Evolutionary conservation across 2,329 filamentous ascomycete species (phyloP).

Genomic region (Calonectria henricotiae): DNA sequence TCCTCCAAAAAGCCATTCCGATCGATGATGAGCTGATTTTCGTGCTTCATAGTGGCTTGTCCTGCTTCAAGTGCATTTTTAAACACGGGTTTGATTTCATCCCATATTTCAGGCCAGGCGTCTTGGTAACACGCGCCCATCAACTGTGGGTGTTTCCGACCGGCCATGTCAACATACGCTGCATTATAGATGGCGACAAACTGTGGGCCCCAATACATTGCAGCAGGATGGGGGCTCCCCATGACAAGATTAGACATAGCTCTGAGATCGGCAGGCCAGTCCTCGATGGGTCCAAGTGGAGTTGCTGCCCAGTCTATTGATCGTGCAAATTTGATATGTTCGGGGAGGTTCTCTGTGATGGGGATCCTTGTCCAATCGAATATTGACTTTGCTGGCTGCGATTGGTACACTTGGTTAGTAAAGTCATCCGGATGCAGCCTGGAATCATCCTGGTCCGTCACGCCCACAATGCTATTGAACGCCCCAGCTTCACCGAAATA

Average conservation of each 20-base stretch:
- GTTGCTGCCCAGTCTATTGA: slow-evolving; percentile 83
- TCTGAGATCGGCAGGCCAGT: slow-evolving; percentile 81
- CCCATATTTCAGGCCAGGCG: slow-evolving; percentile 84
- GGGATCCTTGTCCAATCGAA: slow-evolving; percentile 89
- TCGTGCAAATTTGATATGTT: slow-evolving; percentile 82
- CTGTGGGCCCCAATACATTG: slow-evolving; percentile 86
- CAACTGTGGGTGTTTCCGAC: slow-evolving; percentile 81
- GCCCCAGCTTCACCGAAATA: slow-evolving; percentile 62
- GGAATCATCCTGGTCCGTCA: slow-evolving; percentile 51
- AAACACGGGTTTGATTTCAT: slow-evolving; percentile 79
- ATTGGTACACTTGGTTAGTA: slow-evolving; percentile 61
- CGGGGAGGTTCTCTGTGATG: slow-evolving; percentile 74
- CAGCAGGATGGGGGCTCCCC: slow-evolving; percentile 82
- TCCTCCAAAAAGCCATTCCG: slow-evolving; percentile 83
- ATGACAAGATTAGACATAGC: slow-evolving; percentile 88
- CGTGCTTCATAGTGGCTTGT: slow-evolving; percentile 88
- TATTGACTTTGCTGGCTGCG: slow-evolving; percentile 64
- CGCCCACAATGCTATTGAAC: slow-evolving; percentile 37
- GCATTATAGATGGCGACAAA: slow-evolving; percentile 81
- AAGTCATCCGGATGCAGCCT: slow-evolving; percentile 62
- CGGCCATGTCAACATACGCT: slow-evolving; percentile 80
- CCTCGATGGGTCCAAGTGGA: slow-evolving; percentile 81
- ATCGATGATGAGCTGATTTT: slow-evolving; percentile 82
- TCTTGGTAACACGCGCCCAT: slow-evolving; percentile 82
- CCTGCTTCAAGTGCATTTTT: slow-evolving; percentile 78